These are phyloP conservation scores for Spergularia bocconei DNA, from an alignment of 148 eudicot species.

Conservation along the genomic window DNA sequence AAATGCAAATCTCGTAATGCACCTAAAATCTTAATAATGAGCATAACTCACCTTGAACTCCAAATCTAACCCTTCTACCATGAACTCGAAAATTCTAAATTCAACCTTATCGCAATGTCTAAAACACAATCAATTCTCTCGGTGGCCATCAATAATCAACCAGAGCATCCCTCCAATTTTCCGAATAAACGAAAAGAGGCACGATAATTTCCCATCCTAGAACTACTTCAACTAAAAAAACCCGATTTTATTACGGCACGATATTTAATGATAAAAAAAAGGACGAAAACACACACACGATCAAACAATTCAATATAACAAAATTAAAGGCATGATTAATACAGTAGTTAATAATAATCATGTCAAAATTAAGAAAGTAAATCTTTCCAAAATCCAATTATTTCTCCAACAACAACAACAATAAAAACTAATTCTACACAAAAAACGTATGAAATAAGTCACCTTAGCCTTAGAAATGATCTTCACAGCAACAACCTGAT, in stretches of 20 bases:
- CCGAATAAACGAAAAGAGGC: too few relatives aligned
- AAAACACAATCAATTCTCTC: too few relatives aligned
- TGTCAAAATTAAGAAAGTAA: too few relatives aligned
- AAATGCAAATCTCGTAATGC: neutral
- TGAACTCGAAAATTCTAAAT: too few relatives aligned
- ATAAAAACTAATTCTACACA: neutral
- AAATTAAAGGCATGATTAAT: neutral
- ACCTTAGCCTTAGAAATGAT: slow-evolving; percentile 74
- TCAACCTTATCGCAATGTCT: too few relatives aligned
- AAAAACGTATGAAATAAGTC: neutral
- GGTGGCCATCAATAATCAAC: too few relatives aligned
- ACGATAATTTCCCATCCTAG: too few relatives aligned
- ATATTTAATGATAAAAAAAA: too few relatives aligned
- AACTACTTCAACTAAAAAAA: too few relatives aligned
- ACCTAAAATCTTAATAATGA: neutral
- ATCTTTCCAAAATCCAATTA: neutral
- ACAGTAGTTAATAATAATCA: too few relatives aligned
- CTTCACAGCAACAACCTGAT: slow-evolving; percentile 61
- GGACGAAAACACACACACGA: neutral
- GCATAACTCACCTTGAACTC: neutral
- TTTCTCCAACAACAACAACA: neutral
- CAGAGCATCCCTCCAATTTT: too few relatives aligned
- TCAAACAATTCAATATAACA: neutral
- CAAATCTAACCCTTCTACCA: neutral
- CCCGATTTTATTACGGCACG: too few relatives aligned